Percentiles rank a stretch among this genome's conserved stretches.
These are phyloP conservation scores for Eucalyptus sp. DNA, from an alignment of 345 rosid genomes.

Conservation along the genomic window DNA sequence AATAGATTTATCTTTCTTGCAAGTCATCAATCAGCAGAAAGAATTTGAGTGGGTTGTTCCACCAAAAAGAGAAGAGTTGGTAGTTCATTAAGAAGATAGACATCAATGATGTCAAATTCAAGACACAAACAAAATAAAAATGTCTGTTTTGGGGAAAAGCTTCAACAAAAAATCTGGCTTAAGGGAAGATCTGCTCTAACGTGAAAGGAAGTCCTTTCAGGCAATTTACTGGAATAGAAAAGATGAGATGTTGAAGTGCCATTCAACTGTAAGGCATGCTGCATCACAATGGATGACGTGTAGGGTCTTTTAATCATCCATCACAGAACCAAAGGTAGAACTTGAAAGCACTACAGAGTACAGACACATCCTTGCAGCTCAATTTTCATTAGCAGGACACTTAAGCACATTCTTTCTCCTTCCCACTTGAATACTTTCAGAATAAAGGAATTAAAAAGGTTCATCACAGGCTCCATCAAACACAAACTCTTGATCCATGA, in stretches of 20 bases:
- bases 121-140: neutral
- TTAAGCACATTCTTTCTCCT: neutral
- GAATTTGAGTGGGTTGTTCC: neutral
- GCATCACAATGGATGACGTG: neutral
- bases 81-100: neutral
- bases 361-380: neutral
- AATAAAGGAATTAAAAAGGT: neutral
- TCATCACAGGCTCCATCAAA: neutral
- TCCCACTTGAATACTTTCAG: neutral
- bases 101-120: neutral
- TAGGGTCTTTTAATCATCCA: neutral
- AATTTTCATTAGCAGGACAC: neutral
- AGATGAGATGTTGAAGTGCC: neutral
- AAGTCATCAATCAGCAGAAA: neutral
- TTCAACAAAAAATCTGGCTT: neutral
- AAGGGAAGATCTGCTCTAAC: neutral
- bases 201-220: neutral
- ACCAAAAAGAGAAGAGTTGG: neutral
- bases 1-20: neutral
- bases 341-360: neutral
- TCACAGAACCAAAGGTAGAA: neutral
- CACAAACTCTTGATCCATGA: neutral
- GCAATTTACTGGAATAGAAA: neutral
- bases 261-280: neutral
- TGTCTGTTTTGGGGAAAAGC: neutral